Conservation (phyloP, 2,329 filamentous ascomycete species). For the Verruconis gallopava region DNA sequence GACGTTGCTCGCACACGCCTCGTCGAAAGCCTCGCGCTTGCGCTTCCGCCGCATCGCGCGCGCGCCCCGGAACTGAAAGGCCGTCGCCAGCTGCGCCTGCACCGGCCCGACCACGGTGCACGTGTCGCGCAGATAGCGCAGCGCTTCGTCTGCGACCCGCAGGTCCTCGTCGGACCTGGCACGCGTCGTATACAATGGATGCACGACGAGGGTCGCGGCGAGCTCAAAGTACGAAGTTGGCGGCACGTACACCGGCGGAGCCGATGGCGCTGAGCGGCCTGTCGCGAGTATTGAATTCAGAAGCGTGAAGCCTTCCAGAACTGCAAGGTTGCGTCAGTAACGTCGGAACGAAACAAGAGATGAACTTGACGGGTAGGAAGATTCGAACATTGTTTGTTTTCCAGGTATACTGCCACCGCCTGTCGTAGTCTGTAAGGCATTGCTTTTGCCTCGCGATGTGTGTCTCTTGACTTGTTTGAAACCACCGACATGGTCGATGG, state of each 20-base stretch:
- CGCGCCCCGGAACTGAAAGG: constrained; percentile 51
- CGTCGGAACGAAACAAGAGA: no score
- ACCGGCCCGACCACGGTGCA: constrained; percentile 53
- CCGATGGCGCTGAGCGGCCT: constrained; percentile 27
- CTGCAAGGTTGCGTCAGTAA: not conserved
- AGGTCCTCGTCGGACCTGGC: constrained; percentile 47
- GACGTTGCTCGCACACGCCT: constrained; percentile 11
- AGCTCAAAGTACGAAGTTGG: constrained; percentile 62
- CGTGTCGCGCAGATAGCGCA: constrained; percentile 57
- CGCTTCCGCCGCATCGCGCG: not conserved
- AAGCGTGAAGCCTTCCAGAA: constrained; percentile 29
- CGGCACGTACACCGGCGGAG: constrained; percentile 46
- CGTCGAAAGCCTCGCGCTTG: constrained; percentile 15
- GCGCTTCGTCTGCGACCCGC: constrained; percentile 51
- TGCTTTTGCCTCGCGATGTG: not conserved
- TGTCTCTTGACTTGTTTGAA: not conserved
- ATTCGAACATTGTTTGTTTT: constrained; percentile 7
- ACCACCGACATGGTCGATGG: not conserved
- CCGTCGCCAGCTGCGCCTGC: constrained; percentile 55
- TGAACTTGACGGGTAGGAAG: constrained; percentile 27
- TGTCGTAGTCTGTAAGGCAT: constrained; percentile 7
- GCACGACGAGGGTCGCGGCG: constrained; percentile 67
- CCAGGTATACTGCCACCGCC: constrained; percentile 2
- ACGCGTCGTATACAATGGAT: constrained; percentile 67
- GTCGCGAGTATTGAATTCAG: constrained; percentile 50